phyloP scores from a whole-genome alignment of 306 rosid species.

The Gastrolobium bilobum region DNA sequence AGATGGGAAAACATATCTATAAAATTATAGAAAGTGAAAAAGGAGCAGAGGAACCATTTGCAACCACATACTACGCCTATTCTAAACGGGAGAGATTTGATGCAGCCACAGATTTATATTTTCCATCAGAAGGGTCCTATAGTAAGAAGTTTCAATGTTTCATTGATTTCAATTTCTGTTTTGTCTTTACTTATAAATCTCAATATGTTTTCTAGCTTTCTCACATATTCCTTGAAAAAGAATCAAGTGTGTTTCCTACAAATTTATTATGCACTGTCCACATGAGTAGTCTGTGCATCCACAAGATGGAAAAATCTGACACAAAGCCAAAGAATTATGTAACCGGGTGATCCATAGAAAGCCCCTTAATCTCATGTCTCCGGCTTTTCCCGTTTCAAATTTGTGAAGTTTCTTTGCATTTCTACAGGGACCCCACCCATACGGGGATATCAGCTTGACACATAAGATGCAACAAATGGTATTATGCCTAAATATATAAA shows the following conservation, averaged over 20 bases:
- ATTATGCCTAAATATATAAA: slow-evolving; percentile 30
- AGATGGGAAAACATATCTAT: background rate
- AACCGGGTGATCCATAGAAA: slow-evolving; percentile 11
- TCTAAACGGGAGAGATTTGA: slow-evolving; percentile 23
- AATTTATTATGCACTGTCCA: slow-evolving; percentile 18
- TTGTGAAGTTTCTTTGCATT: slow-evolving; percentile 5
- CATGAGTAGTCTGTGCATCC: background rate
- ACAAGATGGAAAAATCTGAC: slow-evolving; percentile 16
- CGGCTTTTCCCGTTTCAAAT: background rate
- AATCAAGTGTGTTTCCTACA: slow-evolving; percentile 27
- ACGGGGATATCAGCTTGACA: slow-evolving; percentile 29
- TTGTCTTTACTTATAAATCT: slow-evolving; percentile 5
- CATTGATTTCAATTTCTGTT: slow-evolving; percentile 17
- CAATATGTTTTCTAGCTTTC: slow-evolving; percentile 29
- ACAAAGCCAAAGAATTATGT: slow-evolving; percentile 1
- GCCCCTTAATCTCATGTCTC: slow-evolving; percentile 30
- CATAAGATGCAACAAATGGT: slow-evolving; percentile 21
- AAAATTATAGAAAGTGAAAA: slow-evolving; percentile 15
- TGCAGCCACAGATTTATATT: slow-evolving; percentile 10
- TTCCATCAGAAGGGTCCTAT: slow-evolving; percentile 11
- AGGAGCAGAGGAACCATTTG: background rate
- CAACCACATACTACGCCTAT: slow-evolving; percentile 20
- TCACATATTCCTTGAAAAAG: slow-evolving; percentile 13
- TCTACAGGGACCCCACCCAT: background rate
- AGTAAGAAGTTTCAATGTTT: slow-evolving; percentile 22